Evolutionary conservation across 768 basidiomycete species (phyloP).

Genomic region (Albatrellus ellisii): DNA sequence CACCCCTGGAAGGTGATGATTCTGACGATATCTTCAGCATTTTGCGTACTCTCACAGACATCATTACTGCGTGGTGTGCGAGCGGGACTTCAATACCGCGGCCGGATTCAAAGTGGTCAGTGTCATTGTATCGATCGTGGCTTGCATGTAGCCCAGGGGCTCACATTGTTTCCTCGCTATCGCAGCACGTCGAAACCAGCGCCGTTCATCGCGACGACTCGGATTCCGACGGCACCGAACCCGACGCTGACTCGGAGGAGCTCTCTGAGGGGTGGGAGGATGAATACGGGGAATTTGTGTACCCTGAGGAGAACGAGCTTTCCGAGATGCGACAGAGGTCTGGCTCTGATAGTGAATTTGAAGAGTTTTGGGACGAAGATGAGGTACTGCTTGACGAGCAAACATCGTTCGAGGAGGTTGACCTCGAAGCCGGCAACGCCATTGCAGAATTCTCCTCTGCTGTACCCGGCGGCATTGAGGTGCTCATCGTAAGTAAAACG

Average conservation of each 20-base stretch:
- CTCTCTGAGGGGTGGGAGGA: conserved; percentile 21
- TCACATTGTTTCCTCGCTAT: no score
- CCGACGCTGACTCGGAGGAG: conserved; percentile 15
- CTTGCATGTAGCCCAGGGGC: background rate
- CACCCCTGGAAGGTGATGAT: background rate
- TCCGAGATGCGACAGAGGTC: conserved; percentile 6
- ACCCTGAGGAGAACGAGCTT: conserved; percentile 13
- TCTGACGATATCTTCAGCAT: conserved; percentile 15
- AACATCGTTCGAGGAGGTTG: background rate
- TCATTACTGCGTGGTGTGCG: conserved; percentile 21
- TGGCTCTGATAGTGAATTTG: background rate
- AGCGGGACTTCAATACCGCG: conserved; percentile 18
- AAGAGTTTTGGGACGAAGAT: conserved; percentile 15
- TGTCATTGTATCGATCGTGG: background rate
- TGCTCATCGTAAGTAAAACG: conserved; percentile 1
- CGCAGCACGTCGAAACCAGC: conserved; percentile 19
- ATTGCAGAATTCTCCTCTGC: conserved; percentile 1
- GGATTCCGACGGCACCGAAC: conserved; percentile 13
- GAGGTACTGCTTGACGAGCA: conserved; percentile 4
- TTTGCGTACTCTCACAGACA: conserved; percentile 19
- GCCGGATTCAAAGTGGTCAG: conserved; percentile 19
- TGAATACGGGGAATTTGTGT: conserved; percentile 14
- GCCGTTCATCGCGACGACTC: conserved; percentile 19
- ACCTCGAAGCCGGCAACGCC: background rate
- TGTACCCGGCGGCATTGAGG: background rate